A percentile compares a stretch with the other conserved stretches of the same genome.
Conservation (phyloP, 345 rosid species). For the Orychophragmus violaceus region DNA sequence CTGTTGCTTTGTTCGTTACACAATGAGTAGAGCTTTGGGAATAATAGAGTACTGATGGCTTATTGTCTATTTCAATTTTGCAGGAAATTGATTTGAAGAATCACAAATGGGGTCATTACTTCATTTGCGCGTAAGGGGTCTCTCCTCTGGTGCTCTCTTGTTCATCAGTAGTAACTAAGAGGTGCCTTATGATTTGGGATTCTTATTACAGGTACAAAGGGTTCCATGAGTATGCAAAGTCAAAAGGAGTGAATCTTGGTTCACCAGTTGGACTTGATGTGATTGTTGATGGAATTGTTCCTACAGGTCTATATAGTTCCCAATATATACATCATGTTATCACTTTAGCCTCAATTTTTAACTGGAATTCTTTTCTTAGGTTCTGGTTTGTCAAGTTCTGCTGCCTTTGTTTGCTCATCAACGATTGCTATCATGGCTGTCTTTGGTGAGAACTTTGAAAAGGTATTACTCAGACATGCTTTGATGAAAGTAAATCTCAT, state of each 20-base stretch:
- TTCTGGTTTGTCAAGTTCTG: conserved; percentile 91
- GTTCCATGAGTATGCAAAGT: conserved; percentile 61
- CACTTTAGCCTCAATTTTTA: not conserved
- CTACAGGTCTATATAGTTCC: conserved; percentile 57
- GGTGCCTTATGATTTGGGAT: not conserved
- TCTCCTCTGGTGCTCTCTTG: not conserved
- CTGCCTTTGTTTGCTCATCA: conserved; percentile 94
- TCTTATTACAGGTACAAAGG: conserved; percentile 72
- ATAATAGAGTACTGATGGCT: not conserved
- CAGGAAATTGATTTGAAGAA: conserved; percentile 89
- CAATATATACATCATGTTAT: not conserved
- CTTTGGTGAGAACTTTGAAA: conserved; percentile 54
- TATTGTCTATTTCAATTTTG: conserved; percentile 12
- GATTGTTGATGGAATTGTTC: conserved; percentile 85
- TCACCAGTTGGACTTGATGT: conserved; percentile 81
- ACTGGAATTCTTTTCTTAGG: conserved; percentile 39
- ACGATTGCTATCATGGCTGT: conserved; percentile 94
- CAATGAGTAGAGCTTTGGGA: not conserved
- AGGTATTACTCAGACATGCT: conserved; percentile 40
- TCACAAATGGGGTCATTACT: conserved; percentile 95
- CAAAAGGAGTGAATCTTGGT: conserved; percentile 64
- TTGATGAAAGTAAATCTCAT: not conserved
- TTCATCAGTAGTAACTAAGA: not conserved
- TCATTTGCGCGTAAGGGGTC: conserved; percentile 76
- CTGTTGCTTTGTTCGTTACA: not conserved